A percentile compares a stretch with the other conserved stretches of the same genome.
phyloP scores from a whole-genome alignment of 1,284 basidiomycete species.

The Exobasidium rhododendri region DNA sequence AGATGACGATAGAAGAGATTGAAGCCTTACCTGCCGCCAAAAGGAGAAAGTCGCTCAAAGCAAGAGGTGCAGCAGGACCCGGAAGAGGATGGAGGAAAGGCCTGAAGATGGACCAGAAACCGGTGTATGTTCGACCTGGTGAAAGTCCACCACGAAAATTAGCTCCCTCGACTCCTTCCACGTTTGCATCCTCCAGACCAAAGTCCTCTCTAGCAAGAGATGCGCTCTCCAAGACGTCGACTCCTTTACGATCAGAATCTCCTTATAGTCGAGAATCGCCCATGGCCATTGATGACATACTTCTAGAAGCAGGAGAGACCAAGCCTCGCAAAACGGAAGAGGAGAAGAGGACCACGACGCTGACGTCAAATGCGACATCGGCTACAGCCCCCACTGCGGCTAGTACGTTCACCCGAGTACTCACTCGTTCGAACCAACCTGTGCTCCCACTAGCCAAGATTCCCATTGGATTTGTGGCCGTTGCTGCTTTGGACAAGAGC shows the following conservation, averaged over 20 bases:
- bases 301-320: not conserved
- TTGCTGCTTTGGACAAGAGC: constrained; percentile 33
- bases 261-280: not conserved
- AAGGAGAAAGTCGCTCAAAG: constrained; percentile 46
- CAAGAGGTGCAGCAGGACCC: constrained; percentile 48
- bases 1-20: constrained; percentile 42
- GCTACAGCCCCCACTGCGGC: not conserved
- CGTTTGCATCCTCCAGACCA: not conserved
- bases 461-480: constrained; percentile 31
- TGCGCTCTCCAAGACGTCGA: not conserved
- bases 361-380: not conserved
- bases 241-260: constrained; percentile 6
- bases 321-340: not conserved
- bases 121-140: constrained; percentile 40
- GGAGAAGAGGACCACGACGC: not conserved
- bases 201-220: constrained; percentile 8
- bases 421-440: not conserved
- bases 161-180: not conserved
- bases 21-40: constrained; percentile 52
- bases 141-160: constrained; percentile 3
- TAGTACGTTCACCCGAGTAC: not conserved
- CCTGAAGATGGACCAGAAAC: constrained; percentile 51
- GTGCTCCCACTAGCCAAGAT: constrained; percentile 29
- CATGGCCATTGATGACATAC: not conserved
- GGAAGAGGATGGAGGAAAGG: constrained; percentile 52